phyloP scores from a whole-genome alignment of 352 stramenopile species.

The Paralagenidium karlingii region DNA sequence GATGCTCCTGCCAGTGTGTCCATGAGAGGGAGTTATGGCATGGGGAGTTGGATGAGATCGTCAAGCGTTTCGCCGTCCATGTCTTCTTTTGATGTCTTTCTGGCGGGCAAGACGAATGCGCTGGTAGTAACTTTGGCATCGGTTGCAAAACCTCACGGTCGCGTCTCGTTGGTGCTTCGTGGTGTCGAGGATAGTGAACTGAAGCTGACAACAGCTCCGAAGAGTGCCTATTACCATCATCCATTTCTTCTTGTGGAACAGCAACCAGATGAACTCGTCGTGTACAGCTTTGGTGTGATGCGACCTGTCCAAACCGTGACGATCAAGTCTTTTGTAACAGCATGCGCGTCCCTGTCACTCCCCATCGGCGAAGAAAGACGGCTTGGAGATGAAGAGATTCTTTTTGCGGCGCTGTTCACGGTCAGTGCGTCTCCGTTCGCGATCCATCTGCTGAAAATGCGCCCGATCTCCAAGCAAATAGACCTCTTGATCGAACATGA shows the following conservation, averaged over 20 bases:
- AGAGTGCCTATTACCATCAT: constrained; percentile 35
- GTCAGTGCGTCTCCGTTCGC: constrained; percentile 21
- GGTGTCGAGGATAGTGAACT: constrained; percentile 4
- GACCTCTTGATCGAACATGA: constrained; percentile 17
- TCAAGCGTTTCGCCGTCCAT: background rate
- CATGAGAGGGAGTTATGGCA: background rate
- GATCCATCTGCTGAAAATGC: constrained; percentile 40
- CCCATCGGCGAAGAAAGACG: constrained; percentile 1
- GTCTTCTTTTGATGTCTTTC: constrained; percentile 24
- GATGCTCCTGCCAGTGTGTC: background rate
- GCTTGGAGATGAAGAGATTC: background rate
- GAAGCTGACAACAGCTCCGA: constrained; percentile 29
- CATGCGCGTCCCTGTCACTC: constrained; percentile 11
- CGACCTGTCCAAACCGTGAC: constrained; percentile 32
- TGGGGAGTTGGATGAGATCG: background rate
- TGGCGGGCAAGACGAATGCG: constrained; percentile 40
- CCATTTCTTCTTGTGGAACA: constrained; percentile 58
- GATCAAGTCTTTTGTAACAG: constrained; percentile 32
- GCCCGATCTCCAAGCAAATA: constrained; percentile 33
- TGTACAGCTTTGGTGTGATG: constrained; percentile 55
- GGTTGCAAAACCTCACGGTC: background rate
- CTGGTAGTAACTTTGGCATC: constrained; percentile 19
- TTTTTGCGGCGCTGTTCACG: constrained; percentile 22
- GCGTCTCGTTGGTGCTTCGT: background rate
- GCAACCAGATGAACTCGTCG: constrained; percentile 24